phyloP scores from a whole-genome alignment of 164 flowering plant genomes.

The Buxus sempervirens region DNA sequence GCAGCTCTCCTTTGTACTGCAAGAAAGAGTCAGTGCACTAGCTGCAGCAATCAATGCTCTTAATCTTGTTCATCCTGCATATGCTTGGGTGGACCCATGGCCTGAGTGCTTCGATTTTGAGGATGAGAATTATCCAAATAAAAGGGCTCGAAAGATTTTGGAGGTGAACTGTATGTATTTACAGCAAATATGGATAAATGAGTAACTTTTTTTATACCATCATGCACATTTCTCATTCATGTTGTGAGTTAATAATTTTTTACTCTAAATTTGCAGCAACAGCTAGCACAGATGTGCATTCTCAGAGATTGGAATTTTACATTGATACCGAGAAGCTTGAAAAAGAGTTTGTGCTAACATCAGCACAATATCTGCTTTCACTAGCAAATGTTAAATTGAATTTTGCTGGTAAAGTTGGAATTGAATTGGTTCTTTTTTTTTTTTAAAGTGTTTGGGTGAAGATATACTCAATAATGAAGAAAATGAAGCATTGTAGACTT shows the following conservation, averaged over 20 bases:
- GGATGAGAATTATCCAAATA: constrained; percentile 52
- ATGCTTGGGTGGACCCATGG: constrained; percentile 81
- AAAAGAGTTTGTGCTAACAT: constrained; percentile 66
- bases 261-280: constrained; percentile 30
- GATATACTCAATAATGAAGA: neutral
- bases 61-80: constrained; percentile 74
- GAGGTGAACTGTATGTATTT: constrained; percentile 43
- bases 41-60: constrained; percentile 90
- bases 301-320: constrained; percentile 31
- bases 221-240: neutral
- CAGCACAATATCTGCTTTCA: constrained; percentile 76
- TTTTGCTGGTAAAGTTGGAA: constrained; percentile 39
- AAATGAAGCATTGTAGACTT: neutral
- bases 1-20: constrained; percentile 41
- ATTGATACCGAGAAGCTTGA: constrained; percentile 70
- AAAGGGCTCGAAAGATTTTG: constrained; percentile 50
- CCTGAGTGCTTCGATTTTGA: constrained; percentile 30
- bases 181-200: neutral
- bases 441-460: neutral
- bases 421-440: neutral
- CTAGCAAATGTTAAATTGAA: constrained; percentile 54
- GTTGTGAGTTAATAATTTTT: neutral
- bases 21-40: constrained; percentile 74
- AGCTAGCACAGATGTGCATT: constrained; percentile 29
- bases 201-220: neutral